Base-by-base conservation (phyloP, 1,284 basidiomycete genomes). In the Anthracocystis panici-leucophaei region DNA sequence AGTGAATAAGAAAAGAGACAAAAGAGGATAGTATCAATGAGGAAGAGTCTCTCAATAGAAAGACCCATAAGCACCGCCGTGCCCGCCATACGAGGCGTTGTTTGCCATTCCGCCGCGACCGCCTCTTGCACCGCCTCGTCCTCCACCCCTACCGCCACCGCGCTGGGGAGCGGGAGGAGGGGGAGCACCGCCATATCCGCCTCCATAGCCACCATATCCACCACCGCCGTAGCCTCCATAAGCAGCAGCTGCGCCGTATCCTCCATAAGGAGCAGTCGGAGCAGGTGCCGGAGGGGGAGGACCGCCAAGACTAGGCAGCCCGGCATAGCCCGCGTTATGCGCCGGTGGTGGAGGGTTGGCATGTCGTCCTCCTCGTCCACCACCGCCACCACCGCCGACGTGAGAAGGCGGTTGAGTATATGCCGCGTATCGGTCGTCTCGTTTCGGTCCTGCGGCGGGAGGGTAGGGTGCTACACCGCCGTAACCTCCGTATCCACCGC, bases 181-280 rank as follows among this genome's bases (percentile, higher is more conserved):
- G 16, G 16, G 35, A 20, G n/a, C 33, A 27, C 50, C 58, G 20
- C 54, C 72, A 8, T 54, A 58, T 10, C 38, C 57, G 4, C 44
- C 51, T 31, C 38, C 42, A 50, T 48, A 21, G 16, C 54, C 62
- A 42, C 63, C 70, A 49, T 68, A 63, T 2, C 64, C 57, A 8
- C 49, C 49, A 3, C 31, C 49, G 38, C 69, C 71, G 33, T 73
- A 73, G 4, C 74, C 70, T 18, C 69, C 78, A 45, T 82, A 80
- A 0, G 55, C 55, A 31, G 44, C 49, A 38, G 56, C 54, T 11
- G 33, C 50, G 23, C 38, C 40, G 27, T 54, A 55, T 5, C 53
- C 53, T 31, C 53, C 53, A 20, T 55, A 55, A 2, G 42, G 16
- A 16, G 53, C 53, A 1, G 53, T 11, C 8, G 53, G 41, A 25